Evolutionary conservation across 345 rosid species (phyloP), one percentile per base, ranked within the genome.

Genomic region (Boechera retrofracta): DNA sequence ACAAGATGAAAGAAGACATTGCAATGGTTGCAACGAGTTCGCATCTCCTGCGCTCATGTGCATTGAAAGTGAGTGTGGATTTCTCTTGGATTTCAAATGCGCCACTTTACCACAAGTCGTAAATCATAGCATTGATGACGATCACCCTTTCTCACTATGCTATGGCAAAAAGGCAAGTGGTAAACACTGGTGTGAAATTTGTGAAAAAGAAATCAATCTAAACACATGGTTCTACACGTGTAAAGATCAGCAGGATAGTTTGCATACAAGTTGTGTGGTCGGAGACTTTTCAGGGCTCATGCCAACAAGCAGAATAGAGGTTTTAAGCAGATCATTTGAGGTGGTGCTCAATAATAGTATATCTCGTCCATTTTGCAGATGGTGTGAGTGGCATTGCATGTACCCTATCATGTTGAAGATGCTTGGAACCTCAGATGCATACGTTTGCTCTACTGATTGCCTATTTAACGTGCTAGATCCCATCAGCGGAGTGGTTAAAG

Each of bases 161-260:
- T 68, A 6, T 48, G 53, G 53, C 53, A 48, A 16, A 48, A 1
- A 48, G 10, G 10, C 53, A 16, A n/a, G 8, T 16, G 53, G 53
- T 48, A 48, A n/a, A 48, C 10, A 48, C 53, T 48, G 53, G 53
- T 48, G 53, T 48, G 53, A 7, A 1, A 16, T 48, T 48, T 48
- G 55, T 44, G 42, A 18, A 4, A 70, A 11, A 24, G 12, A 56
- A 70, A 5, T 16, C 16, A 16, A 16, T 16, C 16, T 16, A 55
- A 0, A 7, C 1, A 42, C 1, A 18, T 70, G 74, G 74, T 70
- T 41, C 41, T 70, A 57, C 28, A 70, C 74, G 2, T 54, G 73
- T n/a, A 41, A 55, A 52, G 73, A 69, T 41, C 11, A 18, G 0
- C 7, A 12, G 0, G 29, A 13, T 42, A 41, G 4, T 39, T 41